Evolutionary conservation across 257 asterid genomes (phyloP).

Genomic region (Plantago major): DNA sequence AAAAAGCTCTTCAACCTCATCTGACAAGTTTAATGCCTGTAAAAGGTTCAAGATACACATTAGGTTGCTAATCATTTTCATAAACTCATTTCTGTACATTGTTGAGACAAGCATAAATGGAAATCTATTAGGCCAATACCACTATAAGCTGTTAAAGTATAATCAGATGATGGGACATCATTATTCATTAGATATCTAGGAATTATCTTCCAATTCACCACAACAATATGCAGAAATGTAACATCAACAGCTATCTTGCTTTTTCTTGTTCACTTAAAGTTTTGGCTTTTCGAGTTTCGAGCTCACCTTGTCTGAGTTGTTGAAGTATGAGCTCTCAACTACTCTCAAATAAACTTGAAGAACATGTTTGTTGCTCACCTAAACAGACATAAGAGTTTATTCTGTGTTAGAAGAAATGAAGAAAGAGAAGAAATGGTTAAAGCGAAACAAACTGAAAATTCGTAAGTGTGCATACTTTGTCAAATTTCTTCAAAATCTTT

Average conservation of each 20-base stretch:
- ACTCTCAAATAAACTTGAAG: constrained; percentile 84
- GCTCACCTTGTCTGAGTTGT: constrained; percentile 88
- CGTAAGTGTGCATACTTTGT: constrained; percentile 53
- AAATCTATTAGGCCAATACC: too few species aligned
- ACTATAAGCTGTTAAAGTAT: too few species aligned
- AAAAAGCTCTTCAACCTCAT: constrained; percentile 81
- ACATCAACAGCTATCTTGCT: neutral
- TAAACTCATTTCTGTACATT: too few species aligned
- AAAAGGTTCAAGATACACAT: constrained; percentile 38
- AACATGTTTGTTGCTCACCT: constrained; percentile 86
- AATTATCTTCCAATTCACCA: too few species aligned
- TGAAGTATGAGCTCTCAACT: constrained; percentile 88
- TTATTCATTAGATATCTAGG: too few species aligned
- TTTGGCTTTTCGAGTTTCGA: constrained; percentile 2
- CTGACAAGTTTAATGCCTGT: constrained; percentile 75
- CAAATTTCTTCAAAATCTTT: constrained; percentile 91
- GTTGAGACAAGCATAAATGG: too few species aligned
- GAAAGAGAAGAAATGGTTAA: neutral
- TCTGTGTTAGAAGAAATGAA: constrained; percentile 3
- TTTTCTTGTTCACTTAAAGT: constrained; percentile 15
- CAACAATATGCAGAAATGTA: neutral
- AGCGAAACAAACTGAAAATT: neutral
- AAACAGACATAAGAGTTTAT: constrained; percentile 26
- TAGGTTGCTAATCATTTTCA: too few species aligned
- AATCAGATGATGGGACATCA: too few species aligned